phyloP scores from a whole-genome alignment of 192 early-diverging fungal genomes.

The Coemansia aciculifera region DNA sequence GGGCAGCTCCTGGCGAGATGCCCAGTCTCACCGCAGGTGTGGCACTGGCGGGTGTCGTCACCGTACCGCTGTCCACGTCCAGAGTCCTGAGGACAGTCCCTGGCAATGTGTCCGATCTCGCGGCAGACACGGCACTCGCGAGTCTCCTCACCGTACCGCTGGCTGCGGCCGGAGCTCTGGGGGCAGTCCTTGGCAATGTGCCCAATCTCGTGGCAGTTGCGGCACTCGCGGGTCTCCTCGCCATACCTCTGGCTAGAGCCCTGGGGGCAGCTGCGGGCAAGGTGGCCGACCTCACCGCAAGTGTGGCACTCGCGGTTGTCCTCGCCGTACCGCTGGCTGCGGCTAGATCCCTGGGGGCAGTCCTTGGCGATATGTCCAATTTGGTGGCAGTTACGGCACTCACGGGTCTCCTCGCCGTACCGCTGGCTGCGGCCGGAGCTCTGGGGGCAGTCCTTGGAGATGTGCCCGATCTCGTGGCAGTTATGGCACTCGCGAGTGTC shows the following conservation, averaged over 20 bases:
- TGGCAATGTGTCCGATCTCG: slow-evolving; percentile 50
- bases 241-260: not conserved
- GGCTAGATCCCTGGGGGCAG: slow-evolving; percentile 26
- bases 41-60: slow-evolving; percentile 16
- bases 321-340: slow-evolving; percentile 2
- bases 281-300: slow-evolving; percentile 51
- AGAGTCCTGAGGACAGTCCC: slow-evolving; percentile 31
- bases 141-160: not conserved
- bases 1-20: slow-evolving; percentile 52
- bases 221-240: slow-evolving; percentile 40
- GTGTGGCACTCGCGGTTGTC: slow-evolving; percentile 54
- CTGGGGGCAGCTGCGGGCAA: slow-evolving; percentile 44
- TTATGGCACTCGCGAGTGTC: slow-evolving; percentile 57
- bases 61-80: not conserved
- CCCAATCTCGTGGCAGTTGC: slow-evolving; percentile 42
- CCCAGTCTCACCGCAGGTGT: slow-evolving; percentile 45
- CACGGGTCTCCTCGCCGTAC: slow-evolving; percentile 4
- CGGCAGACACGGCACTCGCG: slow-evolving; percentile 56
- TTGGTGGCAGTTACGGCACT: slow-evolving; percentile 55
- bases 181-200: slow-evolving; percentile 49
- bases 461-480: slow-evolving; percentile 42
- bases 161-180: not conserved
- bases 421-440: slow-evolving; percentile 4
- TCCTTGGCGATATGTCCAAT: slow-evolving; percentile 47
- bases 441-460: slow-evolving; percentile 38